phyloP scores from a whole-genome alignment of 2,329 filamentous ascomycete species.

The Aspergillus awamori region DNA sequence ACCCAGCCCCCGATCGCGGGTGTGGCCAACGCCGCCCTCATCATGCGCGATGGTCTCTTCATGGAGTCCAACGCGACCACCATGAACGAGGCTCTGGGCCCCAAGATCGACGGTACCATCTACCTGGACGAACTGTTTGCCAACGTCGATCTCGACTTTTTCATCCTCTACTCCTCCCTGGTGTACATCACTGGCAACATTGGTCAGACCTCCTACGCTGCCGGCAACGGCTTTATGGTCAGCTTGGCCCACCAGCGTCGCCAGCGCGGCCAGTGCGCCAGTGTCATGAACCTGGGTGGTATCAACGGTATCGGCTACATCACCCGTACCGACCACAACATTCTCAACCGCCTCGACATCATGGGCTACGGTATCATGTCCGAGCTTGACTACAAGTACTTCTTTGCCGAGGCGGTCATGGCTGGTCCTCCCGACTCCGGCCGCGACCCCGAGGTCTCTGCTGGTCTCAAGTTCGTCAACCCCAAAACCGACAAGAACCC shows the following conservation, averaged over 20 bases:
- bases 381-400: not conserved
- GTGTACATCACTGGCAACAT: slow-evolving; percentile 39
- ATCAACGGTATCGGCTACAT: slow-evolving; percentile 27
- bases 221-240: slow-evolving; percentile 45
- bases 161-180: slow-evolving; percentile 48
- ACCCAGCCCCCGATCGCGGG: slow-evolving; percentile 29
- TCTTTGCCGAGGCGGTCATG: not conserved
- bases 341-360: not conserved
- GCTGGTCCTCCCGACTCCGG: not conserved
- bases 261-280: slow-evolving; percentile 22
- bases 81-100: slow-evolving; percentile 13
- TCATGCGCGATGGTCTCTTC: slow-evolving; percentile 26
- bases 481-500: not conserved
- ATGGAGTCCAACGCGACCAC: slow-evolving; percentile 11
- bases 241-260: slow-evolving; percentile 27
- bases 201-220: slow-evolving; percentile 45
- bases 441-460: not conserved
- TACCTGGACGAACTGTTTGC: slow-evolving; percentile 22
- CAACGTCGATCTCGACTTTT: slow-evolving; percentile 29
- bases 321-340: not conserved
- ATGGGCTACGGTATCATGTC: not conserved
- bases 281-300: slow-evolving; percentile 26
- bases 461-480: not conserved
- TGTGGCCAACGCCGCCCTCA: slow-evolving; percentile 30
- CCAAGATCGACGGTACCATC: slow-evolving; percentile 27